Evolutionary conservation across 345 rosid species (phyloP), one percentile per base, ranked within the genome.

Genomic region (Eucalyptus cladocalyx): DNA sequence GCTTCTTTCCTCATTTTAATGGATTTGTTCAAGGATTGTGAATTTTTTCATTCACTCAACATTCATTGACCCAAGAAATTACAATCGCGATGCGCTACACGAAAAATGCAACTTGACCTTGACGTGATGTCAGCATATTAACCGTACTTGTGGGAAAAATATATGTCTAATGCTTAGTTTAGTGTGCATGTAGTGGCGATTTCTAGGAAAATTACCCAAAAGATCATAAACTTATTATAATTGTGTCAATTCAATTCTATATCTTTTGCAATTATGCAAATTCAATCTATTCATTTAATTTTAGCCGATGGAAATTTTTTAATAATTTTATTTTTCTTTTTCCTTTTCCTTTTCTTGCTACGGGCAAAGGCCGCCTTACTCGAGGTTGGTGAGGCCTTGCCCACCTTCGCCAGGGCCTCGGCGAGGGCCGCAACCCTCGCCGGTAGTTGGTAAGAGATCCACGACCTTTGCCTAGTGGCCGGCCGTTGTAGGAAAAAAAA

Each of bases 271-370:
- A 8, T 53, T 53, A 7, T 8, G 2, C 2, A 9, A 51, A 53
- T 53, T 53, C 1, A 53, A 1, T 8, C 2, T 19, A 53, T 53
- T 2, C 0, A 0, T 53, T 2, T 4, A 4, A 53, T 53, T 21
- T 21, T 19, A 8, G 4, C 11, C 2, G 1, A 11, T 53, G 58
- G 5, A 2, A 53, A 53, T 4, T 53, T 53, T 53, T 53, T 21
- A 53, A 21, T 3, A 53, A 3, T 21, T 53, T 19, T 5, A 0
- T 21, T 53, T 53, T 53, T 53, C 24, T 21, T 53, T 53, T 21
- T 53, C 11, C 5, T 3, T n/a, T n/a, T n/a, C n/a, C n/a, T n/a
- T n/a, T n/a, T n/a, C n/a, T n/a, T n/a, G n/a, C n/a, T 53, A 8
- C 0, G 0, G 2, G 58, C 4, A 5, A 21, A 21, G 26, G 26